Conservation (phyloP, 441 rosid genomes). For the Populus hybrid region DNA sequence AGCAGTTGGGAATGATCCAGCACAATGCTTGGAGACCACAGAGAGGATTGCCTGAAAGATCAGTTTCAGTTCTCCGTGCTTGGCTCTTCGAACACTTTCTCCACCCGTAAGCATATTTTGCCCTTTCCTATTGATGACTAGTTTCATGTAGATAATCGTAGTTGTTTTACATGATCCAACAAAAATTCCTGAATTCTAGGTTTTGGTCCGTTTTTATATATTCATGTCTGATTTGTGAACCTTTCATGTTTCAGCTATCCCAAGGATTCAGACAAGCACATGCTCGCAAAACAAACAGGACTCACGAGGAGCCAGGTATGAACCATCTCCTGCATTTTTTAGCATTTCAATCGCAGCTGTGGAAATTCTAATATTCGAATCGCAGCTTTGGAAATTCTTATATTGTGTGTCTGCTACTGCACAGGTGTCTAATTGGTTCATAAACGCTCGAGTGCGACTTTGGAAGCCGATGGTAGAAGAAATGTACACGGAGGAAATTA, state of each 20-base stretch:
- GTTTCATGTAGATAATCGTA: not conserved
- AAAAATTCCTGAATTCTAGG: too few species aligned
- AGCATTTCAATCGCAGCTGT: not conserved
- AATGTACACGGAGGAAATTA: too few species aligned
- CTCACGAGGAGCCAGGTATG: slow-evolving; percentile 80
- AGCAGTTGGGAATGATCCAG: slow-evolving; percentile 88
- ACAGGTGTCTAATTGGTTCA: too few species aligned
- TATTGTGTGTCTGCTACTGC: not conserved
- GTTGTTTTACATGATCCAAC: not conserved
- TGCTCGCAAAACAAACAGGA: slow-evolving; percentile 80
- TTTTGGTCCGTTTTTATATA: too few species aligned
- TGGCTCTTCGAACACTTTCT: too few species aligned
- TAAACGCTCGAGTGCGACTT: too few species aligned
- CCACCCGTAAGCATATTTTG: slow-evolving; percentile 60
- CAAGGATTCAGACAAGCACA: slow-evolving; percentile 78
- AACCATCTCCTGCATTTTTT: not conserved
- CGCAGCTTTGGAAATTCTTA: not conserved
- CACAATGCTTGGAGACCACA: slow-evolving; percentile 82
- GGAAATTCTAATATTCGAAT: not conserved
- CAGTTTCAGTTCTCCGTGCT: slow-evolving; percentile 81
- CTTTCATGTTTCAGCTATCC: slow-evolving; percentile 56
- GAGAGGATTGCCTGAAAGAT: slow-evolving; percentile 86
- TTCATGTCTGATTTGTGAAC: not conserved
- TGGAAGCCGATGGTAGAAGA: too few species aligned
- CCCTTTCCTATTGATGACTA: not conserved